Percentiles rank a stretch among this genome's conserved stretches.
Conservation (phyloP, 176 grass and related monocot species). For the Thalia dealbata region DNA sequence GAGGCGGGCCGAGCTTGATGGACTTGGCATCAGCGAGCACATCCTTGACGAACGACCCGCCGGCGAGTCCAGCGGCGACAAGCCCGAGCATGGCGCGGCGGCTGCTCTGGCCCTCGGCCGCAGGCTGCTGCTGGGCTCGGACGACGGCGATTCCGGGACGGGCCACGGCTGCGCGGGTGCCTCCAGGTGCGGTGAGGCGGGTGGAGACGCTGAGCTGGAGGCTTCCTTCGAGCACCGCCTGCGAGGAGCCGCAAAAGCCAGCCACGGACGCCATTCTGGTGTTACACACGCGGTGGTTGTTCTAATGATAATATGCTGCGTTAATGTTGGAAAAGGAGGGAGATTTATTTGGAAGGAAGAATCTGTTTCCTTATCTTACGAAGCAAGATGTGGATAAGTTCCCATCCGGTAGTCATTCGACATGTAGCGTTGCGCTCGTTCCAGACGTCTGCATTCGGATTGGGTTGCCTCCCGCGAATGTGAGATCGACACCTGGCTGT, state of each 20-base stretch:
- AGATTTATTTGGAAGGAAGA: too few relatives aligned
- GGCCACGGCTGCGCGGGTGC: background rate
- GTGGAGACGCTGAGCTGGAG: conserved; percentile 15
- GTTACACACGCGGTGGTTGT: too few relatives aligned
- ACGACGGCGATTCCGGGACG: conserved; percentile 32
- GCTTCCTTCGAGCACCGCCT: conserved; percentile 34
- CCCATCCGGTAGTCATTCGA: too few relatives aligned
- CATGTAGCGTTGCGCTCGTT: too few relatives aligned
- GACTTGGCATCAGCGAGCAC: conserved; percentile 29
- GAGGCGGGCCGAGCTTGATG: conserved; percentile 28
- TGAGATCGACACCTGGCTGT: too few relatives aligned
- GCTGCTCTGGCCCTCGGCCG: conserved; percentile 32
- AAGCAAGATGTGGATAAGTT: too few relatives aligned
- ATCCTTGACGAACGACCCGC: conserved; percentile 41
- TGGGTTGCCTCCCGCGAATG: too few relatives aligned
- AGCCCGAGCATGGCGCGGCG: conserved; percentile 69
- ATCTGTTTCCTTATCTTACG: too few relatives aligned
- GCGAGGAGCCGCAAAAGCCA: conserved; percentile 48
- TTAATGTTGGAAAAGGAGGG: too few relatives aligned
- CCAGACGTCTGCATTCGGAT: too few relatives aligned
- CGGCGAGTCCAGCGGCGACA: conserved; percentile 45
- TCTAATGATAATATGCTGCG: too few relatives aligned
- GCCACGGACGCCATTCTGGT: conserved; percentile 70
- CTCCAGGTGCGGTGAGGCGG: background rate
- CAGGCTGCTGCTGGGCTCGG: conserved; percentile 34